These are phyloP conservation scores for Coccomyxa sp. DNA, from an alignment of 139 green algal genomes.

Conservation along the genomic window DNA sequence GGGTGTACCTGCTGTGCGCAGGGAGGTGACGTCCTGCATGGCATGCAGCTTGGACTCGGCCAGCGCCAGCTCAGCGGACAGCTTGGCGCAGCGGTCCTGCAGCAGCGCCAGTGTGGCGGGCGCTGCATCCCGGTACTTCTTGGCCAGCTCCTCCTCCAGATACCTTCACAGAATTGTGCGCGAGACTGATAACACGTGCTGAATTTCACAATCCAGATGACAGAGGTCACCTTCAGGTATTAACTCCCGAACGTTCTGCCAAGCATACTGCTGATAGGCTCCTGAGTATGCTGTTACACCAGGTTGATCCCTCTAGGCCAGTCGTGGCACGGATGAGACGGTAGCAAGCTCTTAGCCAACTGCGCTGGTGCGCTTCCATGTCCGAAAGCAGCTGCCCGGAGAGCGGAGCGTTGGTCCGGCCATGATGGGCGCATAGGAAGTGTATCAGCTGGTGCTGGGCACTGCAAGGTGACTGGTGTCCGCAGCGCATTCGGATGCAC, in stretches of 20 bases:
- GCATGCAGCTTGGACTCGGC: constrained; percentile 55
- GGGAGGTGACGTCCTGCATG: constrained; percentile 65
- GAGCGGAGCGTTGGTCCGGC: no score
- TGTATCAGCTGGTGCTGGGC: no score
- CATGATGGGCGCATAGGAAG: no score
- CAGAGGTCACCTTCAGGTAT: no score
- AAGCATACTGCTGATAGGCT: neutral
- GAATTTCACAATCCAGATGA: no score
- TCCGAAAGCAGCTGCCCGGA: no score
- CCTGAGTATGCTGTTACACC: neutral
- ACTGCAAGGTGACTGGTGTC: no score
- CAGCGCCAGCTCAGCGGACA: constrained; percentile 59
- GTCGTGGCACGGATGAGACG: neutral
- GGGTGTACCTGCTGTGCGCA: constrained; percentile 44
- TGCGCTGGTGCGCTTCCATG: neutral
- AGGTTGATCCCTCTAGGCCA: no score
- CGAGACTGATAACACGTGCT: neutral
- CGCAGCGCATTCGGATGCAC: no score
- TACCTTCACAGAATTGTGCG: constrained; percentile 66
- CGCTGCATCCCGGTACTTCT: constrained; percentile 79
- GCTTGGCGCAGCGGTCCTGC: constrained; percentile 71
- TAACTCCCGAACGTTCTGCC: no score
- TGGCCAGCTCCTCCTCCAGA: constrained; percentile 79
- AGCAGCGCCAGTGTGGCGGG: constrained; percentile 80
- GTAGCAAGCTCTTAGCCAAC: neutral